A percentile compares a stretch with the other conserved stretches of the same genome.
phyloP scores from a whole-genome alignment of 139 green algal species.

The Pseudopediastrum boryanum region DNA sequence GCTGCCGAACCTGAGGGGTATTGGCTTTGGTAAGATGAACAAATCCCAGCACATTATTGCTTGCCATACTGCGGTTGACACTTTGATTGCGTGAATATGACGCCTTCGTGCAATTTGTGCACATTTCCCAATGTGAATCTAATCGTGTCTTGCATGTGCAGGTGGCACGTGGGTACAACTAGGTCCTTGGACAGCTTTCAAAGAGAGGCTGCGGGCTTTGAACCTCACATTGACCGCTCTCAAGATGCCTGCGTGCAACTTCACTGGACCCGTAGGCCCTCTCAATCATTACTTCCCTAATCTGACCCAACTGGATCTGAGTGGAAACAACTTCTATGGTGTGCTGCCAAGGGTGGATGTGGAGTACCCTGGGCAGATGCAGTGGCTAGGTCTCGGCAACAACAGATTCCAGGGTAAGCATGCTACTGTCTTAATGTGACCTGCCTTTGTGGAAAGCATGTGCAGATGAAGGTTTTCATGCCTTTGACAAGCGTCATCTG shows the following conservation, averaged over 20 bases:
- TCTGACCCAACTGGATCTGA: conserved; percentile 27
- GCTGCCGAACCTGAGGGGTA: background rate
- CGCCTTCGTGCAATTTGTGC: background rate
- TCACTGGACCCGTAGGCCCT: conserved; percentile 9
- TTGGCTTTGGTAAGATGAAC: conserved; percentile 17
- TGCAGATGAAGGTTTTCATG: too few species aligned
- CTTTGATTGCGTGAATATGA: background rate
- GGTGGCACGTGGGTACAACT: conserved; percentile 17
- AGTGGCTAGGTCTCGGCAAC: background rate
- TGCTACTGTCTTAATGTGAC: background rate
- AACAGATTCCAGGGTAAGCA: conserved; percentile 16
- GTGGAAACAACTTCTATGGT: conserved; percentile 23
- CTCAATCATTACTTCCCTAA: conserved; percentile 2
- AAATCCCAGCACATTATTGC: background rate
- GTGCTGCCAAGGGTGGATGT: conserved; percentile 5
- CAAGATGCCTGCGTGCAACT: background rate
- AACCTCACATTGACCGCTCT: conserved; percentile 14
- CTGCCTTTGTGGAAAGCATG: background rate
- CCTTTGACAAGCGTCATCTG: too few species aligned
- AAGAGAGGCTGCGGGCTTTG: conserved; percentile 27
- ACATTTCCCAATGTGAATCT: background rate
- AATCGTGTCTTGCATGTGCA: conserved; percentile 32
- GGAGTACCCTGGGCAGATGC: background rate
- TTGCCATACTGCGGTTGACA: background rate
- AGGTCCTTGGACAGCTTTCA: background rate